Evolutionary conservation across 805 yeast species (phyloP), one percentile per base, ranked within the genome.

Genomic region (Kuraishia molischiana): DNA sequence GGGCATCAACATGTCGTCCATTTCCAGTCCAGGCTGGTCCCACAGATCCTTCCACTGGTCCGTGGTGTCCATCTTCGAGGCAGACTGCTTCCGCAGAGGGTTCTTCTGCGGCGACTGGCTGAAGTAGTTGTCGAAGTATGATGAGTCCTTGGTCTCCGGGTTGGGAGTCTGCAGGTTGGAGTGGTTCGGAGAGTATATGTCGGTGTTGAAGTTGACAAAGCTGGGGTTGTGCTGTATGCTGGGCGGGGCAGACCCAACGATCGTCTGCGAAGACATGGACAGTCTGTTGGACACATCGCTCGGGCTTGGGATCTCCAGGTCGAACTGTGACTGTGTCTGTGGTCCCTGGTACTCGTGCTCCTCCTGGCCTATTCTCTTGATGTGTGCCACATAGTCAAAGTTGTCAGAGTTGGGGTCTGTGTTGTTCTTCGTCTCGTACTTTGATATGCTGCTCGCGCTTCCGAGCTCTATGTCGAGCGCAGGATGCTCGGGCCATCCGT

Each of bases 311-410:
- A 28, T 28, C 14, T 28, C 31, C 31, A 28, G 17, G 17, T 28
- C 31, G 31, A 28, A 28, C 31, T 28, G 31, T 6, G 31, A 28
- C 6, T 28, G 17, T 11, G 17, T 5, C 17, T 9, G 17, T 5
- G 13, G 31, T 14, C 14, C 8, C 17, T 28, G 31, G 31, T 14
- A 11, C 31, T 32, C 11, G 41, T 40, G 31, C 26, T 57, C 65
- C 20, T 61, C 65, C 46, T 64, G 67, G 17, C 77, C 77, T 48
- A 77, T 69, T 41, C 66, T 65, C 44, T 72, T 68, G 24, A 77
- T 77, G 46, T 77, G 83, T 5, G 81, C 80, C 11, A 75, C 73
- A 46, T 77, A 77, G 51, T 77, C 79, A 44, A 77, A 77, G 35
- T 75, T 79, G 28, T 67, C 77, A 15, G 69, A 62, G 3, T 66